These are phyloP conservation scores for Phanerochaete carnosa DNA, from an alignment of 768 basidiomycete genomes.

Conservation along the genomic window DNA sequence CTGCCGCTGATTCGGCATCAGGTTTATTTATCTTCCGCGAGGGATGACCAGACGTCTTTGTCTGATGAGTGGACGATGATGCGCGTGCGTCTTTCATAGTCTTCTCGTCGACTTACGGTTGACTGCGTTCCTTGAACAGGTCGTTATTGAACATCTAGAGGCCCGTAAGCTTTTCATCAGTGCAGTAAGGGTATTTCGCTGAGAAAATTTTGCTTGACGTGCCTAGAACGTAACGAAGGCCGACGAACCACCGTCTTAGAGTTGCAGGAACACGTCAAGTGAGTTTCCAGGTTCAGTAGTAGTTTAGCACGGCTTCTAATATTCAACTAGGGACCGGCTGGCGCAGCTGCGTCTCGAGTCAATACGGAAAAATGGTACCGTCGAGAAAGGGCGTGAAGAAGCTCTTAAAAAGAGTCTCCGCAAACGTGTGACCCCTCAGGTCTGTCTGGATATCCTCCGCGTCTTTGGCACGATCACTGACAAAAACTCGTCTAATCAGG, in stretches of 20 bases:
- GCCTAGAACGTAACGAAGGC: background rate
- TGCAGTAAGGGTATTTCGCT: too few species aligned
- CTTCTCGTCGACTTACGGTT: background rate
- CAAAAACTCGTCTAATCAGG: too few species aligned
- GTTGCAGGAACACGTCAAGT: background rate
- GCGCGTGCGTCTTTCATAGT: background rate
- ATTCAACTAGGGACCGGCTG: background rate
- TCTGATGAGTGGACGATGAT: background rate
- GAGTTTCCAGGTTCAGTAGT: background rate
- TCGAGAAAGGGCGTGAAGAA: background rate
- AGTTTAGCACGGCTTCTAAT: background rate
- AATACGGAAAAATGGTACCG: background rate
- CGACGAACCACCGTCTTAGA: background rate
- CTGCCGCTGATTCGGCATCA: background rate
- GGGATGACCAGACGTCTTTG: background rate
- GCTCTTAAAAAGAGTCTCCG: background rate
- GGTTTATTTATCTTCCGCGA: background rate
- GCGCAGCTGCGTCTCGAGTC: background rate
- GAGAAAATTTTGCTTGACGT: background rate
- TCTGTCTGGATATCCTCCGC: background rate
- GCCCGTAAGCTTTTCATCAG: background rate
- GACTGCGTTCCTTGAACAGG: background rate
- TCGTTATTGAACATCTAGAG: background rate
- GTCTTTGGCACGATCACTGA: too few species aligned
- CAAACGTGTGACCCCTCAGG: background rate